phyloP scores from a whole-genome alignment of 1,284 basidiomycete species.

The Ustilago crameri region DNA sequence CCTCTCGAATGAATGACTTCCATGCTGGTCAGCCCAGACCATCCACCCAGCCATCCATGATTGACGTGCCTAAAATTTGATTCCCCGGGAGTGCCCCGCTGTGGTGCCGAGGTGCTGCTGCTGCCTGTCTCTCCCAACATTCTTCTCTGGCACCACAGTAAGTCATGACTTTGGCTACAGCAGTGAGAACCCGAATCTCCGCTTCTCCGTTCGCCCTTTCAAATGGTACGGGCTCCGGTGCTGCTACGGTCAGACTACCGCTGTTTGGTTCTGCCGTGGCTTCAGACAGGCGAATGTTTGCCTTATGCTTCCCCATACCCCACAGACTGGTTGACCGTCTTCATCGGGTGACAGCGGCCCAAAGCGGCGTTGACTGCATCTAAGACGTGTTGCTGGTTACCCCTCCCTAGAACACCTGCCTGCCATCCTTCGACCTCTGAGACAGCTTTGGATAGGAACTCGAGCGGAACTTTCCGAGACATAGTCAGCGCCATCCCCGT shows the following conservation, averaged over 20 bases:
- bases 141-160: not conserved
- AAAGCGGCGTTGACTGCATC: not conserved
- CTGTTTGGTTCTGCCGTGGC: not conserved
- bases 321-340: not conserved
- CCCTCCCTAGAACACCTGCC: not conserved
- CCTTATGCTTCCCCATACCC: too few relatives aligned
- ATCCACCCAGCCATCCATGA: too few relatives aligned
- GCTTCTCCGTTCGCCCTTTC: not conserved
- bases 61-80: not conserved
- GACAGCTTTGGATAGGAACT: not conserved
- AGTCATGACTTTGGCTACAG: too few relatives aligned
- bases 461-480: constrained; percentile 3
- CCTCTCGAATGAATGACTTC: too few relatives aligned
- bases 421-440: not conserved
- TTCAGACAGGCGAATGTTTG: too few relatives aligned
- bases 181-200: constrained; percentile 30
- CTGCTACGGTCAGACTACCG: not conserved
- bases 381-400: not conserved
- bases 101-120: constrained; percentile 38
- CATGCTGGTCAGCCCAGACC: not conserved
- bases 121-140: not conserved
- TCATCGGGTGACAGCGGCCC: not conserved
- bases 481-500: not conserved
- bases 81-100: constrained; percentile 20
- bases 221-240: too few relatives aligned